These are phyloP conservation scores for Echites panduratus DNA, from an alignment of 257 asterid genomes.

Conservation along the genomic window DNA sequence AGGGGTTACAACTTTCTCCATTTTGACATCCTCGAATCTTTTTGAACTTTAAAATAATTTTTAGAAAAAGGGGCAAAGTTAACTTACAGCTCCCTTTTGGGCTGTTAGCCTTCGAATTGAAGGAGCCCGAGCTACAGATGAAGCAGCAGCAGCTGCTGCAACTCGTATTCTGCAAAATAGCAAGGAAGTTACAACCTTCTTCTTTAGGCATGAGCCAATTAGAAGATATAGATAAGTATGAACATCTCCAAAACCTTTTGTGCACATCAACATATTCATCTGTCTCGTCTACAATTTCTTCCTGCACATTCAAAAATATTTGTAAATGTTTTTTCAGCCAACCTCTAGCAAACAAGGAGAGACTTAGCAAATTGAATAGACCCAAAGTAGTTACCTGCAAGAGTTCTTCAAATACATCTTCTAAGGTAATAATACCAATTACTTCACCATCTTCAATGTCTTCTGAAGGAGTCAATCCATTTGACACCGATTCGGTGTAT, in stretches of 20 bases:
- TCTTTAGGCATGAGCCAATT: slow-evolving; percentile 3
- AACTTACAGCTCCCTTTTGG: slow-evolving; percentile 62
- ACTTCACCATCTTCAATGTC: slow-evolving; percentile 77
- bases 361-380: neutral
- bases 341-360: neutral
- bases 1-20: too few relatives aligned
- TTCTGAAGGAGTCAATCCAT: slow-evolving; percentile 36
- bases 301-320: slow-evolving; percentile 38
- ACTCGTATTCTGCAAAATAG: slow-evolving; percentile 68
- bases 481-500: slow-evolving; percentile 30
- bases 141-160: slow-evolving; percentile 93
- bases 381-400: slow-evolving; percentile 50
- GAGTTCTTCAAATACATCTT: slow-evolving; percentile 95
- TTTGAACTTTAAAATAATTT: too few relatives aligned
- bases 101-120: slow-evolving; percentile 55
- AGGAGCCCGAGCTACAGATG: slow-evolving; percentile 80
- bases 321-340: neutral
- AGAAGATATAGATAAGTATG: slow-evolving; percentile 2
- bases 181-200: slow-evolving; percentile 8
- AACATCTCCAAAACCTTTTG: slow-evolving; percentile 40
- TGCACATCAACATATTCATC: slow-evolving; percentile 93
- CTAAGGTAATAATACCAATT: slow-evolving; percentile 83
- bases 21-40: too few relatives aligned
- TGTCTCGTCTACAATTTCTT: slow-evolving; percentile 92
- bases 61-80: too few relatives aligned